Evolutionary conservation across 441 rosid species (phyloP).

Genomic region (Populus trichocarpa): DNA sequence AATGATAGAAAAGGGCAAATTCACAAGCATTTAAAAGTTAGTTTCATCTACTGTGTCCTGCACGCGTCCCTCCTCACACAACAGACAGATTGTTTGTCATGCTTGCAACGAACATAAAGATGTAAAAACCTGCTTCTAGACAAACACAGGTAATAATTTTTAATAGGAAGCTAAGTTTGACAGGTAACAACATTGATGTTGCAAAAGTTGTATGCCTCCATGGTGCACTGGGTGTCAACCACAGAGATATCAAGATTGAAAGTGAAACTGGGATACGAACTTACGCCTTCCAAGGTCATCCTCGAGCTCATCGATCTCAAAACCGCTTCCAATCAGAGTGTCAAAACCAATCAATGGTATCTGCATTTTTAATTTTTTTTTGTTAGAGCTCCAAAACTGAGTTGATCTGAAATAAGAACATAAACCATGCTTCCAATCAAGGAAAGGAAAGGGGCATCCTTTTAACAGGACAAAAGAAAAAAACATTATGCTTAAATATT

Average conservation of each 20-base stretch:
- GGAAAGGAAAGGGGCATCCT: not conserved
- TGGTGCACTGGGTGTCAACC: not conserved
- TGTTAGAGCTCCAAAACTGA: slow-evolving; percentile 11
- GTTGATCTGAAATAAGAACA: slow-evolving; percentile 1
- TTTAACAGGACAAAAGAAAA: not conserved
- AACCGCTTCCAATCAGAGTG: slow-evolving; percentile 83
- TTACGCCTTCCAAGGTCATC: slow-evolving; percentile 97
- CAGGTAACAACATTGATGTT: not conserved
- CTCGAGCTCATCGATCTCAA: slow-evolving; percentile 92
- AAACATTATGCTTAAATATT: not conserved
- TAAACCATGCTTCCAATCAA: not conserved
- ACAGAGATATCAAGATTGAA: not conserved
- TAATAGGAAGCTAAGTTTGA: not conserved
- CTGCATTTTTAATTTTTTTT: slow-evolving; percentile 29
- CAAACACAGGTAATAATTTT: not conserved
- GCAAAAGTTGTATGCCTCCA: not conserved
- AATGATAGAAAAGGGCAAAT: not conserved
- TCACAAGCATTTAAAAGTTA: not conserved
- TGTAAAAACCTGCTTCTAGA: not conserved
- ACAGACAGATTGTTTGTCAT: not conserved
- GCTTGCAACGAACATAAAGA: not conserved
- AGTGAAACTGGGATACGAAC: not conserved
- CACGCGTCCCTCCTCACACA: not conserved
- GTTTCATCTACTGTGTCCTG: not conserved
- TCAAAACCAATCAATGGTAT: slow-evolving; percentile 75